Evolutionary conservation across 352 stramenopile species (phyloP), one percentile per base, ranked within the genome.

Genomic region (Globisporangium echinulatum): DNA sequence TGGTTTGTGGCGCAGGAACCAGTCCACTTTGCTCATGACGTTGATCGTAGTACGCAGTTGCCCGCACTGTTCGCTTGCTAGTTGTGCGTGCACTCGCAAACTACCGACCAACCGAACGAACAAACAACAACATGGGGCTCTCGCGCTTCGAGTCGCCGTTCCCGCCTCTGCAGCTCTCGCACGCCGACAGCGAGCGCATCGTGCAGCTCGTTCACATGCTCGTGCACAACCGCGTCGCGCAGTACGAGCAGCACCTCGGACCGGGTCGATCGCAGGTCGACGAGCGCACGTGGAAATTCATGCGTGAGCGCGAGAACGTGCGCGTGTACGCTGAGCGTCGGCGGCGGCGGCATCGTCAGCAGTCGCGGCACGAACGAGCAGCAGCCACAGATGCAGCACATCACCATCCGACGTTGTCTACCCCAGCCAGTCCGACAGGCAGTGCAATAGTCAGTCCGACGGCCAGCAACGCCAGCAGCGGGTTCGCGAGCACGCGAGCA

Each of bases 221-320:
- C 55, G 61, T 80, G 53, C 62, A 53, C 3, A 59, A 68, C 39
- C 59, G 61, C 47, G 59, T 77, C 33, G 54, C 61, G 46, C 64
- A 67, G 43, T 79, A 73, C 54, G 68, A 74, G 64, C 59, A 48
- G 17, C 66, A 74, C 46, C 47, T 75, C 39, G 42, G 65, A 0
- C 53, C 64, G 8, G 56, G 75, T 2, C 54, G 62, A 54, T 43
- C 55, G 2, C 42, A 54, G 25, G 53, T 79, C 13, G 69, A 72
- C 40, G 54, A 63, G 25, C 62, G 51, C 33, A 59, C 51, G n/a
- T 79, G 71, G 71, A 76, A 77, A 59, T 72, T 72, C 67, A 67
- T 75, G 58, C 64, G 63, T 44, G 44, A 75, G 48, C 72, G 71
- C 38, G 69, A 75, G 51, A 59, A 72, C 39, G 66, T 79, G 19